phyloP scores from a whole-genome alignment of 768 basidiomycete genomes.

The Floccularia luteovirens region DNA sequence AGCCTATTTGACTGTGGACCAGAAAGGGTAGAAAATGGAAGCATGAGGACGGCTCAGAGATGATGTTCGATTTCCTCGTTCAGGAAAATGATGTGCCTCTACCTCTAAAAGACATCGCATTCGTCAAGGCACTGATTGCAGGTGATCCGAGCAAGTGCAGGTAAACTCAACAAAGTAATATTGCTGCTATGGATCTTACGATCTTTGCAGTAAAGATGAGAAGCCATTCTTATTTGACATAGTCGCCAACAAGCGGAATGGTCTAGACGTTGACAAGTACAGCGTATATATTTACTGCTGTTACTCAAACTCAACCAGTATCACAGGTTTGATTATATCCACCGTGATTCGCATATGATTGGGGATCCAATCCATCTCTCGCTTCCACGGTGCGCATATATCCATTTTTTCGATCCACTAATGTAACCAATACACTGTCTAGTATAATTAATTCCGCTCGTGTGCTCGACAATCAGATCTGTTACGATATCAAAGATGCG shows the following conservation, averaged over 20 bases:
- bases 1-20: not conserved
- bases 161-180: slow-evolving; percentile 26
- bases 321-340: slow-evolving; percentile 73
- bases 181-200: not conserved
- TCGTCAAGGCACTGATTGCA: slow-evolving; percentile 75
- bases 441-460: slow-evolving; percentile 72
- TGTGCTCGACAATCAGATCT: slow-evolving; percentile 68
- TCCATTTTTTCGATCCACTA: not conserved
- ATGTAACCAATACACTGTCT: not conserved
- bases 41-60: slow-evolving; percentile 74
- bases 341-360: slow-evolving; percentile 65
- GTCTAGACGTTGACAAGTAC: slow-evolving; percentile 84
- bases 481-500: slow-evolving; percentile 77
- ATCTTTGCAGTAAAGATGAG: slow-evolving; percentile 27
- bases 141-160: slow-evolving; percentile 46
- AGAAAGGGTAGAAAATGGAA: slow-evolving; percentile 51
- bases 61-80: slow-evolving; percentile 74
- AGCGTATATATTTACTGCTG: not conserved
- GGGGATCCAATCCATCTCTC: slow-evolving; percentile 54
- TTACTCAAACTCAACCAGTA: not conserved
- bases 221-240: slow-evolving; percentile 80
- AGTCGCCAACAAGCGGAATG: slow-evolving; percentile 75
- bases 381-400: slow-evolving; percentile 36
- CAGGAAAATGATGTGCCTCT: slow-evolving; percentile 46
- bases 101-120: slow-evolving; percentile 35